Evolutionary conservation across 495 filamentous ascomycete species (phyloP).

Genomic region (Hypomontagnella submonticulosa): DNA sequence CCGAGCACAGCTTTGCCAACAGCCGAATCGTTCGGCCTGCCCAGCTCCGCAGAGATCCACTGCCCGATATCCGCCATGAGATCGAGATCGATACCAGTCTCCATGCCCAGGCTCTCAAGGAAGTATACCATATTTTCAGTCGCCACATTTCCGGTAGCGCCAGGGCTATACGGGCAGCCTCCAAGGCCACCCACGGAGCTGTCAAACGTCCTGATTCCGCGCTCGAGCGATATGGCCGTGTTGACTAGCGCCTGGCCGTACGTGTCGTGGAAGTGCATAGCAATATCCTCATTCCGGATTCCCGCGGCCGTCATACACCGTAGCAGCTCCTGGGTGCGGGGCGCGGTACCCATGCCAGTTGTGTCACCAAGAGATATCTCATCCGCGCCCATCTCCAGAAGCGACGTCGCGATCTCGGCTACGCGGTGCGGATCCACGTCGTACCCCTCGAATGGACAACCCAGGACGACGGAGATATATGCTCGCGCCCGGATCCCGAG

Average conservation of each 20-base stretch:
- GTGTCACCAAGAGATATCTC: conserved; percentile 96
- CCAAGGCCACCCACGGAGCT: conserved; percentile 89
- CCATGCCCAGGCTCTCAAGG: conserved; percentile 84
- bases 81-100: conserved; percentile 88
- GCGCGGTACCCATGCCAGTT: conserved; percentile 95
- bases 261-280: conserved; percentile 96
- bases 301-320: conserved; percentile 78
- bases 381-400: conserved; percentile 95
- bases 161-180: conserved; percentile 93
- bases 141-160: conserved; percentile 93
- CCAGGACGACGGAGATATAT: conserved; percentile 94
- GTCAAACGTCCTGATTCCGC: conserved; percentile 91
- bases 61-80: conserved; percentile 81
- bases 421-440: conserved; percentile 81
- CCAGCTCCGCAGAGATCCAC: conserved; percentile 90
- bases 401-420: conserved; percentile 80
- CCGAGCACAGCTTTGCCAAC: conserved; percentile 83
- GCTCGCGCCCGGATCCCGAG: conserved; percentile 81
- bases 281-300: conserved; percentile 80
- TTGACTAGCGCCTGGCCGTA: conserved; percentile 96
- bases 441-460: conserved; percentile 93
- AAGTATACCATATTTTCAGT: conserved; percentile 96
- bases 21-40: conserved; percentile 75
- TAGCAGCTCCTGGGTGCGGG: conserved; percentile 76
- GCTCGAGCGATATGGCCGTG: conserved; percentile 84